Evolutionary conservation across 2,329 filamentous ascomycete genomes (phyloP), one percentile per base, ranked within the genome.

Genomic region (Dactylellina drechsleri): DNA sequence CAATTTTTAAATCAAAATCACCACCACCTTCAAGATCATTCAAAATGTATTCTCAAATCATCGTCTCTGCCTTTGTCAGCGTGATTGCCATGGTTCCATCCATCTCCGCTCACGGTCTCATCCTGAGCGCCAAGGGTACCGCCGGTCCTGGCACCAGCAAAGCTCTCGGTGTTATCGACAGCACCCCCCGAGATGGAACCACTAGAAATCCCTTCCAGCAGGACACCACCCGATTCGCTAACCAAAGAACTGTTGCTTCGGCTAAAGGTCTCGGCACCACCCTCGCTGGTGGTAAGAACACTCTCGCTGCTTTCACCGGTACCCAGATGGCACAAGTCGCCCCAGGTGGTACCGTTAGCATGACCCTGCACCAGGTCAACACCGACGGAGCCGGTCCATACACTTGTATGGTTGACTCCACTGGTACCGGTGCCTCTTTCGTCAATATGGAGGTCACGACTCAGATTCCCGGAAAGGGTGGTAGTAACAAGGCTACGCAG

Each of bases 391-490:
- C 71, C 0, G 71, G 71, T 10, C 88, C 88, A 1, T 90, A 89
- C 81, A 85, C 83, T 5, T 89, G 88, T 83, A 87, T 87, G 84
- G 88, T 90, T 80, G 88, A 89, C 79, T 81, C 83, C 66, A 87
- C 88, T 68, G 88, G 83, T 66, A 88, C 87, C 3, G 88, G 84
- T 23, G 79, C 83, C 56, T 80, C 82, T 8, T 75, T 68, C 58
- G 41, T 26, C 8, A 31, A 43, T 12, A 60, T 75, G 36, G 28
- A 52, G 2, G 71, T 75, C 28, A 68, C 58, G 8, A 58, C 66
- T n/a, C 50, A 75, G 23, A 58, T 75, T 49, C 47, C 71, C 13
- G 71, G 71, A 40, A 47, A 23, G 8, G 49, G 50, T 12, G 71
- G 71, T 26, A 60, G 18, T 7, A 50, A 68, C 47, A 20, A 52